phyloP scores from a whole-genome alignment of 257 asterid genomes.

The Lycium barbarum region DNA sequence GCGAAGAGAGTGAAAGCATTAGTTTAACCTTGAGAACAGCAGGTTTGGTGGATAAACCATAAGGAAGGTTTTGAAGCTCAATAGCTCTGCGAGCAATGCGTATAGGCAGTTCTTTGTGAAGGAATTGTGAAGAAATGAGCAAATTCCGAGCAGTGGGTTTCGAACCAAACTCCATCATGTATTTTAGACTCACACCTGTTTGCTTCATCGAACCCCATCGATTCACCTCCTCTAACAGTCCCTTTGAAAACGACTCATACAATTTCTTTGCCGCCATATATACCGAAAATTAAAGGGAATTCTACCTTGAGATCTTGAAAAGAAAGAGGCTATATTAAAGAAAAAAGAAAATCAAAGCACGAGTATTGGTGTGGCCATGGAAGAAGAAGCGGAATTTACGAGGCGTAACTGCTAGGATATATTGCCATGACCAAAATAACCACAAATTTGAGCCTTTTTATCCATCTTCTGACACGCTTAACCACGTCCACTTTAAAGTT shows the following conservation, averaged over 20 bases:
- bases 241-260: slow-evolving; percentile 55
- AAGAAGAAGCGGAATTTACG: background rate
- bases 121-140: slow-evolving; percentile 82
- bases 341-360: background rate
- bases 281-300: too few species aligned
- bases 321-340: too few species aligned
- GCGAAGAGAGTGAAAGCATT: background rate
- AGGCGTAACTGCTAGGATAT: background rate
- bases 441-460: slow-evolving; percentile 21
- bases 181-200: slow-evolving; percentile 84
- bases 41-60: slow-evolving; percentile 75
- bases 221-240: slow-evolving; percentile 65
- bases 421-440: background rate
- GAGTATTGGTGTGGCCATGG: too few species aligned
- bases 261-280: slow-evolving; percentile 82
- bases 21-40: slow-evolving; percentile 64
- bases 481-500: slow-evolving; percentile 9
- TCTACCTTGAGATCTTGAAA: background rate
- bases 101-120: slow-evolving; percentile 83
- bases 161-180: slow-evolving; percentile 94
- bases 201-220: slow-evolving; percentile 83
- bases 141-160: slow-evolving; percentile 69
- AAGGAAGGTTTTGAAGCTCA: slow-evolving; percentile 84
- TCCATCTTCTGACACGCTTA: background rate
- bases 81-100: slow-evolving; percentile 90